These are phyloP conservation scores for Postia placenta DNA, from an alignment of 768 basidiomycete genomes.

Conservation along the genomic window DNA sequence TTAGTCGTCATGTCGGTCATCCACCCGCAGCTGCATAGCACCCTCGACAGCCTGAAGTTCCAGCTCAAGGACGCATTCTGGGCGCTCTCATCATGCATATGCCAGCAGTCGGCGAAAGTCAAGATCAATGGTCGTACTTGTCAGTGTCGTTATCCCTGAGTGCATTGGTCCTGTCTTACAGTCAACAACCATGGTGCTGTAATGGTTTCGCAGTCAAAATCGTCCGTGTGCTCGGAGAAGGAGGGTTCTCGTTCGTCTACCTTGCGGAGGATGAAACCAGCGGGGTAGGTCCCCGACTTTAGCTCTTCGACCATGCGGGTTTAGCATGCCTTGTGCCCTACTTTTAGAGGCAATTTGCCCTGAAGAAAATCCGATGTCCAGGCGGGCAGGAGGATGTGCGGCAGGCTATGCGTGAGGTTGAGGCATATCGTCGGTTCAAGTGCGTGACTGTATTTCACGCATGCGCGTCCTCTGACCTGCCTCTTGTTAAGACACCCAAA, in stretches of 20 bases:
- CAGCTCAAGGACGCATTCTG: slow-evolving; percentile 78
- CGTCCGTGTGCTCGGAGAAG: slow-evolving; percentile 89
- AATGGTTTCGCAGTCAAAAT: slow-evolving; percentile 65
- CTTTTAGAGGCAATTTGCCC: slow-evolving; percentile 80
- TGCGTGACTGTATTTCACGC: slow-evolving; percentile 33
- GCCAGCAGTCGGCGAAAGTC: slow-evolving; percentile 75
- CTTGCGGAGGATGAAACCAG: slow-evolving; percentile 82
- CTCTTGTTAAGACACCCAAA: slow-evolving; percentile 70
- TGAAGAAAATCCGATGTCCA: slow-evolving; percentile 96
- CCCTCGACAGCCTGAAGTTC: slow-evolving; percentile 24
- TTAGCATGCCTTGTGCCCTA: slow-evolving; percentile 1
- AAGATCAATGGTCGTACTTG: slow-evolving; percentile 96
- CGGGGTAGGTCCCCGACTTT: slow-evolving; percentile 45
- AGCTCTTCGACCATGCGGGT: neutral
- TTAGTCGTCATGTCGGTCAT: neutral
- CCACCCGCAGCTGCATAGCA: slow-evolving; percentile 18
- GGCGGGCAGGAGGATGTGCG: slow-evolving; percentile 83
- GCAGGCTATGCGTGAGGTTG: slow-evolving; percentile 84
- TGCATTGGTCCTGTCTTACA: neutral
- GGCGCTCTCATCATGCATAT: slow-evolving; percentile 77
- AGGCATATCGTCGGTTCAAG: slow-evolving; percentile 94
- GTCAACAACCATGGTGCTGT: neutral
- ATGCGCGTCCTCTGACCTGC: neutral
- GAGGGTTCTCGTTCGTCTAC: slow-evolving; percentile 92
- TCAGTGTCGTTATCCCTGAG: slow-evolving; percentile 34